These are phyloP conservation scores for Candida ponderosae DNA, from an alignment of 805 yeast genomes.

Conservation along the genomic window DNA sequence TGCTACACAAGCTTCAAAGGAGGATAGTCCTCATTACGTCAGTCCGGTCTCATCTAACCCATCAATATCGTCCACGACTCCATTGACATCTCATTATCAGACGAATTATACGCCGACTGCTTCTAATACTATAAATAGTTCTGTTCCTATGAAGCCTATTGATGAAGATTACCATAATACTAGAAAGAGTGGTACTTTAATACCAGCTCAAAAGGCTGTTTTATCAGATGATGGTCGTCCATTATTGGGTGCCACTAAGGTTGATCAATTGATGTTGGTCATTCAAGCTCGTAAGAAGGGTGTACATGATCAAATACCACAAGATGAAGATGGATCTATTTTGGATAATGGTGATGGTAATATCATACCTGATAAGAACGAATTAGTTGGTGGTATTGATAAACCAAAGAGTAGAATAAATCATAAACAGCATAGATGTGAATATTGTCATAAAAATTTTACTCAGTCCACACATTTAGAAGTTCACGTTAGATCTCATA, in stretches of 20 bases:
- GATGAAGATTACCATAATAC: no score
- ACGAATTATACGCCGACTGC: slow-evolving; percentile 4
- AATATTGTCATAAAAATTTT: slow-evolving; percentile 71
- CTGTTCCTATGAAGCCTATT: slow-evolving; percentile 2
- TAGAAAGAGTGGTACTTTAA: slow-evolving; percentile 20
- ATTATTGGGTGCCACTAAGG: slow-evolving; percentile 76
- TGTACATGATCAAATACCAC: slow-evolving; percentile 52
- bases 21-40: slow-evolving; percentile 2
- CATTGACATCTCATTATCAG: slow-evolving; percentile 3
- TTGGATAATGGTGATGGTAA: slow-evolving; percentile 39
- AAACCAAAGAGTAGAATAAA: slow-evolving; percentile 39
- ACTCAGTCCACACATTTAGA: slow-evolving; percentile 89
- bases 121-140: slow-evolving; percentile 2
- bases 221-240: slow-evolving; percentile 60
- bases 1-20: slow-evolving; percentile 3
- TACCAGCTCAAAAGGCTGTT: slow-evolving; percentile 39
- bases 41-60: slow-evolving; percentile 10
- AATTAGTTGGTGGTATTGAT: slow-evolving; percentile 74
- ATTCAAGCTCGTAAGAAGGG: slow-evolving; percentile 85
- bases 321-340: slow-evolving; percentile 63
- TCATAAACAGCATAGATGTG: slow-evolving; percentile 57
- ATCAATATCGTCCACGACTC: slow-evolving; percentile 6
- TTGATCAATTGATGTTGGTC: slow-evolving; percentile 85
- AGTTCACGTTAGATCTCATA: slow-evolving; percentile 81
- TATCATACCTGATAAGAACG: slow-evolving; percentile 50